Base-by-base conservation (phyloP, 805 yeast genomes). In the Sugiyamaella mastotermitis region DNA sequence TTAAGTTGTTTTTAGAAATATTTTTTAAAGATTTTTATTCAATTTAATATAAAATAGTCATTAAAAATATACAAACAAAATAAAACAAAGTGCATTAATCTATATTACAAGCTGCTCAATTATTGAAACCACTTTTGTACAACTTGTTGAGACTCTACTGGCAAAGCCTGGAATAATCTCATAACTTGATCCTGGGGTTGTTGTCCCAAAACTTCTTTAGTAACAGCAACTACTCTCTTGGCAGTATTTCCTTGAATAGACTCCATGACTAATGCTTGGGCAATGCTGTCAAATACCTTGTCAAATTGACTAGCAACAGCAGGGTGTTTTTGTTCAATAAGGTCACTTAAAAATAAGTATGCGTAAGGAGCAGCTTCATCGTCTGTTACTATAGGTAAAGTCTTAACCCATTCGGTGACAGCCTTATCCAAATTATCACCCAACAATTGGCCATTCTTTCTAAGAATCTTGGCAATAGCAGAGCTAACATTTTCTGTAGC, bases 401-500 rank as follows among this genome's bases (percentile, higher is more conserved):
- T 71, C 45, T 72, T 71, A 37, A 92, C 65, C 97, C 97, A 92
- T 43, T 73, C 80, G 21, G 69, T 72, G 34, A 84, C 65, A 18
- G 83, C 73, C 18, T 72, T 67, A 46, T 81, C 76, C 41, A 77
- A 62, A 54, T 78, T 74, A 7, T 31, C 42, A 3, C 56, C 52
- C 21, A 87, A 79, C 35, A 84, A 66, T 33, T 50, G 46, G n/a
- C 80, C 78, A 50, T 70, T 78, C 11, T 76, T 62, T 45, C 79
- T 83, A 44, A 88, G 69, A 7, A 90, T 75, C 58, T 85, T 85
- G 24, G 97, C 90, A 47, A 92, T 80, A 1, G 97, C 76, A 3
- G 84, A 74, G 42, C 80, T 69, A 9, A 86, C 80, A 53, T 82
- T 83, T 60, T 92, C 98, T 1, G 97, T 87, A 4, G 97, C 94